A percentile compares a stretch with the other conserved stretches of the same genome.
phyloP scores from a whole-genome alignment of 2,329 filamentous ascomycete genomes.

The Tolypocladium endophyticum region DNA sequence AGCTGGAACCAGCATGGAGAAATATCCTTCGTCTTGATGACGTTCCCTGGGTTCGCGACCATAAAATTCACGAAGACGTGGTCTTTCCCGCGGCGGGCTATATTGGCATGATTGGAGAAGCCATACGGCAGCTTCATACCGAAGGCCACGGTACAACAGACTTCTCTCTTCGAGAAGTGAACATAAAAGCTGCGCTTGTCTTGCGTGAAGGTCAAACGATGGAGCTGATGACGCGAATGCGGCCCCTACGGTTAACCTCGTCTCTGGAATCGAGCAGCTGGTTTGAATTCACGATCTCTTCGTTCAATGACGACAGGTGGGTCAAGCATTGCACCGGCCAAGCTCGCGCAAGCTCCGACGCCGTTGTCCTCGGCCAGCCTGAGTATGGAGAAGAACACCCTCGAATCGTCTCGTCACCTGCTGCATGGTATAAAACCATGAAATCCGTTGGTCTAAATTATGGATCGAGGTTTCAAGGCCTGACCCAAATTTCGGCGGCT shows the following conservation, averaged over 20 bases:
- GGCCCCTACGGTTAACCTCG: conserved; percentile 12
- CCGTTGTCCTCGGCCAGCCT: neutral
- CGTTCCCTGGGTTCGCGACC: conserved; percentile 30
- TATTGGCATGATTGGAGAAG: conserved; percentile 19
- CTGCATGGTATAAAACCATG: neutral
- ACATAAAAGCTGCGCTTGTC: conserved; percentile 18
- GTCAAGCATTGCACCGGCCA: conserved; percentile 6
- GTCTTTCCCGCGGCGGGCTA: conserved; percentile 29
- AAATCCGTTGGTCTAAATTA: neutral
- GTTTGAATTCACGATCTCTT: conserved; percentile 21
- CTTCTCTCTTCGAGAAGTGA: conserved; percentile 17
- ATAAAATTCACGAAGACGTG: conserved; percentile 28
- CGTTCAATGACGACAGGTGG: conserved; percentile 10
- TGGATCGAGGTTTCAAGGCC: neutral
- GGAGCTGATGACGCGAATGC: conserved; percentile 21
- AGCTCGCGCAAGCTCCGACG: neutral
- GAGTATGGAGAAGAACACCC: neutral
- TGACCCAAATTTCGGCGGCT: neutral
- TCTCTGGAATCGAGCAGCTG: conserved; percentile 11
- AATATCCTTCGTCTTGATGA: conserved; percentile 10
- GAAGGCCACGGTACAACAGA: conserved; percentile 2
- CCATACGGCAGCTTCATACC: conserved; percentile 6
- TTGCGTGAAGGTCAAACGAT: conserved; percentile 11
- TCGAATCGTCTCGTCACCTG: neutral
- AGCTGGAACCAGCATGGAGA: conserved; percentile 8